phyloP scores from a whole-genome alignment of 116 monocot species.

The Posidonia oceanica region DNA sequence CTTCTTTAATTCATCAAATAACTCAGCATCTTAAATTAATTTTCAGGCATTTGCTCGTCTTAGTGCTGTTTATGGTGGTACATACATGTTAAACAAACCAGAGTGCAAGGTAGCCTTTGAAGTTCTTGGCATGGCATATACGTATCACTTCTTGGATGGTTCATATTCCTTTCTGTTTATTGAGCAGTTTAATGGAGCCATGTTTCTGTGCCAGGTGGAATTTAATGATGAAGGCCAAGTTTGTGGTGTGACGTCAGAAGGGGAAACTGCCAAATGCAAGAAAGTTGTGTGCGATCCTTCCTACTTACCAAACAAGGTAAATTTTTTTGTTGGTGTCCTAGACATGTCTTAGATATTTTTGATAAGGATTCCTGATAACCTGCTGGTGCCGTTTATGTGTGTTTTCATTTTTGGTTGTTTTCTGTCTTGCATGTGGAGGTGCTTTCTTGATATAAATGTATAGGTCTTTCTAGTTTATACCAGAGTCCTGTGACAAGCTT shows the following conservation, averaged over 20 bases:
- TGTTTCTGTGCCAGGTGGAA: constrained; percentile 46
- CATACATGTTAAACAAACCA: constrained; percentile 93
- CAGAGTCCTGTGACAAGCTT: not conserved
- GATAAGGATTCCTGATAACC: not conserved
- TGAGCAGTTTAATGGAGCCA: not conserved
- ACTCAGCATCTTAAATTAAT: not conserved
- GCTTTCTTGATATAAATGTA: not conserved
- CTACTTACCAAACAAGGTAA: constrained; percentile 78
- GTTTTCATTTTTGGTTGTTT: not conserved
- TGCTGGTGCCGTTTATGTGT: too few species aligned
- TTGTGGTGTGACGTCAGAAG: constrained; percentile 93
- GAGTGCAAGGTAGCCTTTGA: constrained; percentile 67
- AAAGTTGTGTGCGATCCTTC: constrained; percentile 93
- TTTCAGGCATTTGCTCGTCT: constrained; percentile 90
- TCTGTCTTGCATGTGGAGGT: not conserved
- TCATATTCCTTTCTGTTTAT: not conserved
- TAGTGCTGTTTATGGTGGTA: constrained; percentile 99
- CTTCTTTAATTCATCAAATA: constrained; percentile 1
- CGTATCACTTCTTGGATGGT: not conserved
- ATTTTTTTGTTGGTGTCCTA: not conserved
- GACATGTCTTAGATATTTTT: not conserved
- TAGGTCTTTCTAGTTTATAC: too few species aligned
- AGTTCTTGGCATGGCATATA: not conserved
- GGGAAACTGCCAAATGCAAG: constrained; percentile 92
- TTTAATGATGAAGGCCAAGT: constrained; percentile 89